Percentiles rank a stretch among this genome's conserved stretches.
phyloP scores from a whole-genome alignment of 202 grass and related monocot species.

The Schoenoplectus triqueter region DNA sequence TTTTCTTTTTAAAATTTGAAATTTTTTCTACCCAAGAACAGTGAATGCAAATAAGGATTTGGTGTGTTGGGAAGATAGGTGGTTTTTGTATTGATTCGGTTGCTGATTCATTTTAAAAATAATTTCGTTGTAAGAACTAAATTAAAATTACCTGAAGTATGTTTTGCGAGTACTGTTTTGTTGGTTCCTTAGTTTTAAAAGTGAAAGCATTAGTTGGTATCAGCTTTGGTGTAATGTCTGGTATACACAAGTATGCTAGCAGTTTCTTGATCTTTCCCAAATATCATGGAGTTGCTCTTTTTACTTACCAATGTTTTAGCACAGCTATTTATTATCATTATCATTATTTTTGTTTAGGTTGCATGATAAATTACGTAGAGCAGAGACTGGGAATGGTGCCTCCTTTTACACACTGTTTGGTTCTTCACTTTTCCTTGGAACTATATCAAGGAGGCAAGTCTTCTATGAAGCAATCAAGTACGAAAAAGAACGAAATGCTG shows the following conservation, averaged over 20 bases:
- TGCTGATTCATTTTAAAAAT: neutral
- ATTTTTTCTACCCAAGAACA: neutral
- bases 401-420: conserved; percentile 77
- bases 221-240: conserved; percentile 11
- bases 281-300: conserved; percentile 1
- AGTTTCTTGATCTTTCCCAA: neutral
- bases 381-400: conserved; percentile 75
- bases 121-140: neutral
- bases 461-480: conserved; percentile 88
- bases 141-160: neutral
- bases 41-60: neutral
- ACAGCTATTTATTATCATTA: conserved; percentile 4
- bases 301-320: conserved; percentile 12
- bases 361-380: conserved; percentile 75
- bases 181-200: neutral
- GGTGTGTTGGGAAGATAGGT: neutral
- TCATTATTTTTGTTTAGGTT: conserved; percentile 53
- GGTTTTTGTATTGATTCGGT: neutral
- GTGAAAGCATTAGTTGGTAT: conserved; percentile 26
- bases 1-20: neutral
- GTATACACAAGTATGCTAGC: neutral
- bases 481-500: conserved; percentile 90
- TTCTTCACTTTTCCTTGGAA: conserved; percentile 74
- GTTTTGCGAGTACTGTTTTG: neutral
- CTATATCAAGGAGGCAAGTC: conserved; percentile 84